Conservation (phyloP, 257 asterid species). For the Paulownia fortunei region DNA sequence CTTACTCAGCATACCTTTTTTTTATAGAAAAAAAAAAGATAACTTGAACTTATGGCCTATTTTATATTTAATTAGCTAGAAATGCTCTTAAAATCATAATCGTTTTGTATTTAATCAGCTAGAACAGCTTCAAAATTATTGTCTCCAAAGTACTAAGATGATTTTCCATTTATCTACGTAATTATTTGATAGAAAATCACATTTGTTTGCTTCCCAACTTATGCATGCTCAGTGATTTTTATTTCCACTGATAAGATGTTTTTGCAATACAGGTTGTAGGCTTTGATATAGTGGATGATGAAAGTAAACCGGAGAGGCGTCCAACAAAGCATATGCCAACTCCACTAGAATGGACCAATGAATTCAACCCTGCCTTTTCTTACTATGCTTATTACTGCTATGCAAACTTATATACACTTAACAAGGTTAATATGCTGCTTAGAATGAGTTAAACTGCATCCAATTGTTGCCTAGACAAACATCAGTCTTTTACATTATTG, state of each 20-base stretch:
- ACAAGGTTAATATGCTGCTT: conserved; percentile 61
- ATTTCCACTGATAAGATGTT: conserved; percentile 22
- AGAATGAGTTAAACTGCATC: conserved; percentile 19
- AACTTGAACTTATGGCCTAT: not conserved
- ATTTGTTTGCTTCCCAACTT: conserved; percentile 20
- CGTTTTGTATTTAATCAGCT: not conserved
- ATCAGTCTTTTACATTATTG: conserved; percentile 3
- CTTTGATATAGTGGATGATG: conserved; percentile 96
- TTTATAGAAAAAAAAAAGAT: not conserved
- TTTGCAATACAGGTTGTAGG: conserved; percentile 81
- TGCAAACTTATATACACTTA: conserved; percentile 88
- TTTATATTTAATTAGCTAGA: not conserved
- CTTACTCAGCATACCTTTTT: not conserved
- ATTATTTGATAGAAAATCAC: conserved; percentile 15
- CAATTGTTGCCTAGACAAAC: conserved; percentile 14
- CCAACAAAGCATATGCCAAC: conserved; percentile 97
- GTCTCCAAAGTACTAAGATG: not conserved
- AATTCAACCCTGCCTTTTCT: conserved; percentile 91
- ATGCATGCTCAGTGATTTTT: conserved; percentile 4
- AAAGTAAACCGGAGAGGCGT: conserved; percentile 97
- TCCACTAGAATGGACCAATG: conserved; percentile 93
- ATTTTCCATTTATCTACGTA: not conserved
- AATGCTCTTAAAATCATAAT: not conserved
- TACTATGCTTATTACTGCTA: conserved; percentile 96
- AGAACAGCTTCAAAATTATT: not conserved